Conservation (phyloP, 139 green algal species). For the Tetradesmus lagerheimii region DNA sequence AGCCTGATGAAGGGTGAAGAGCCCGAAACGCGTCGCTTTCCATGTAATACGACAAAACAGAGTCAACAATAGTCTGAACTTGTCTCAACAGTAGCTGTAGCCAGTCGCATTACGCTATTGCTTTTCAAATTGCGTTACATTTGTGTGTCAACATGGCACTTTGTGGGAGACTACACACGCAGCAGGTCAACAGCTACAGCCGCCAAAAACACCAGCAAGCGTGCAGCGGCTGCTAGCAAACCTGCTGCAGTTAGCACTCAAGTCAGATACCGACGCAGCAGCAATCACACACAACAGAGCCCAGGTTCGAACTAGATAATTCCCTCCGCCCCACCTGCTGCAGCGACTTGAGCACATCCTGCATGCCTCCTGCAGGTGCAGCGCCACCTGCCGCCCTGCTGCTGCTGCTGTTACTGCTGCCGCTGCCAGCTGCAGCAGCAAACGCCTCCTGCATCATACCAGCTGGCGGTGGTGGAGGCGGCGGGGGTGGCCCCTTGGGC, state of each 20-base stretch:
- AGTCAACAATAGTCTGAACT: too few relatives aligned
- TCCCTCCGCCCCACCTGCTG: background rate
- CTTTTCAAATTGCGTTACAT: too few relatives aligned
- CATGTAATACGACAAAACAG: too few relatives aligned
- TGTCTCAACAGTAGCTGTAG: too few relatives aligned
- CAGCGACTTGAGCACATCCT: conserved; percentile 27
- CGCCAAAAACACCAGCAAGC: background rate
- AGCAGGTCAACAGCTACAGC: too few relatives aligned
- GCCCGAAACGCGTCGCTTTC: too few relatives aligned
- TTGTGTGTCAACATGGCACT: background rate
- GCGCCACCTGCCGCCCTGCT: background rate
- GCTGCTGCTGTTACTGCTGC: conserved; percentile 18
- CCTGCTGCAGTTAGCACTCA: background rate
- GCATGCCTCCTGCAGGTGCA: background rate
- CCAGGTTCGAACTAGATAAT: too few relatives aligned
- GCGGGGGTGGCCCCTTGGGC: background rate
- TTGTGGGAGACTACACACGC: too few relatives aligned
- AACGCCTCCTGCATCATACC: conserved; percentile 4
- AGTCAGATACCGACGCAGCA: too few relatives aligned
- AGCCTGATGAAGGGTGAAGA: too few relatives aligned
- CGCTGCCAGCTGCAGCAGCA: conserved; percentile 9
- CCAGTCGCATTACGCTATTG: too few relatives aligned
- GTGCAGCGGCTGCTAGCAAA: background rate
- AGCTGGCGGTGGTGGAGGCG: conserved; percentile 32
- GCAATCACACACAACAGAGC: too few relatives aligned